Conservation (phyloP, 805 yeast species). For the Candida boleticola region DNA sequence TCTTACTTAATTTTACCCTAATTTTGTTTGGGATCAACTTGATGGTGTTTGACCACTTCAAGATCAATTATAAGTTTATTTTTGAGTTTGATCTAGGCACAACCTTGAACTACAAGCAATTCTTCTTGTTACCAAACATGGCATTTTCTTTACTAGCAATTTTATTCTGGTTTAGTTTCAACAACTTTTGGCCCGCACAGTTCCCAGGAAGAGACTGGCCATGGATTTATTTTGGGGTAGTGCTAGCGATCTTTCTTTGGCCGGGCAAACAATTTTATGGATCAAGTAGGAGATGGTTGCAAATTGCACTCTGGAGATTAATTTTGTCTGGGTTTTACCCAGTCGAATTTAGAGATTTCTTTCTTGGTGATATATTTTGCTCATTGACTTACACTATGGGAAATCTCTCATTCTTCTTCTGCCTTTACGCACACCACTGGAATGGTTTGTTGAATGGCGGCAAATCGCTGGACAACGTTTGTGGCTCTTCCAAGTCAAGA, state of each 20-base stretch:
- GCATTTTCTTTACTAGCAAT: constrained; percentile 56
- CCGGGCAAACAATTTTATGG: constrained; percentile 60
- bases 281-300: constrained; percentile 75
- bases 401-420: constrained; percentile 80
- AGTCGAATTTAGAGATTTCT: constrained; percentile 93
- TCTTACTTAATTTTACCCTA: constrained; percentile 59
- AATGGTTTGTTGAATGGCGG: constrained; percentile 44
- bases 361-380: constrained; percentile 86
- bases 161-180: constrained; percentile 74
- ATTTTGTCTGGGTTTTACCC: constrained; percentile 84
- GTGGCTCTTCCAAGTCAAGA: constrained; percentile 79
- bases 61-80: constrained; percentile 87
- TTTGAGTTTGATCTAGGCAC: constrained; percentile 79
- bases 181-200: constrained; percentile 57
- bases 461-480: constrained; percentile 28
- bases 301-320: constrained; percentile 68
- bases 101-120: constrained; percentile 65
- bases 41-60: constrained; percentile 65
- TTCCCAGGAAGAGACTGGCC: constrained; percentile 78
- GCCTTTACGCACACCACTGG: constrained; percentile 78
- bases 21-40: constrained; percentile 68
- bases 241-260: constrained; percentile 47
- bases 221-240: constrained; percentile 64
- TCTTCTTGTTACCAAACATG: constrained; percentile 60
- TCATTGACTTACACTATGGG: constrained; percentile 87